Base-by-base conservation (phyloP, 2,329 filamentous ascomycete genomes). In the Diaporthe eres region DNA sequence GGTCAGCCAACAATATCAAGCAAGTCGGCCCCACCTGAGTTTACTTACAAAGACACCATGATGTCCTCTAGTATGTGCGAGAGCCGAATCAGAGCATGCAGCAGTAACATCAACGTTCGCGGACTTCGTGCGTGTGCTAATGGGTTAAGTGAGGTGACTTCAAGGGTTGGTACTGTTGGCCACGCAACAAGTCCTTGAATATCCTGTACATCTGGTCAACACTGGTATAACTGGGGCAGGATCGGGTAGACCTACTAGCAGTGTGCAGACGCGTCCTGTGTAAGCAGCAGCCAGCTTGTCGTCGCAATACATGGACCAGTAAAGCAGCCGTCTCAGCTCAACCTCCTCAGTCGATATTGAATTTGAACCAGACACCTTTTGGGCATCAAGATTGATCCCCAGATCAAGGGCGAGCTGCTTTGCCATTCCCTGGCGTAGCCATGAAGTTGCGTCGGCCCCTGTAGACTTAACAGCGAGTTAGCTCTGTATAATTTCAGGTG, bases 11-110 rank as follows among this genome's bases (percentile, higher is more conserved):
- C 5, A 4, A 9, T 39, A 3, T 12, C 57, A 39, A 4, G 28
- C 2, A n/a, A 7, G 13, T 39, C 22, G 1, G 1, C 12, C 0
- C 9, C 10, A 15, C 7, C 4, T 15, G 8, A 2, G 2, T 17
- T 17, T 44, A 63, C 58, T 63, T 39, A 44, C 58, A 63, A 28
- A 10, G 58, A 63, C 1, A 63, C 15, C 58, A 44, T 42, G n/a
- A 44, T 63, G 4, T 63, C n/a, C 15, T 44, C 58, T 7, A 44
- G 10, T 44, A 44, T 63, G 17, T 28, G 37, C 19, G 19, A 42
- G 37, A 63, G n/a, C n/a, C 58, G 37, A 6, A 44, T 44, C 12
- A 44, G 37, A 28, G 58, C 58, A 44, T 63, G 58, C 15, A 42
- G 37, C n/a, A 42, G n/a, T n/a, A 63, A 28, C 19, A 63, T 44